A percentile compares a stretch with the other conserved stretches of the same genome.
Conservation (phyloP, 331 rosid species). For the Telfairia occidentalis region DNA sequence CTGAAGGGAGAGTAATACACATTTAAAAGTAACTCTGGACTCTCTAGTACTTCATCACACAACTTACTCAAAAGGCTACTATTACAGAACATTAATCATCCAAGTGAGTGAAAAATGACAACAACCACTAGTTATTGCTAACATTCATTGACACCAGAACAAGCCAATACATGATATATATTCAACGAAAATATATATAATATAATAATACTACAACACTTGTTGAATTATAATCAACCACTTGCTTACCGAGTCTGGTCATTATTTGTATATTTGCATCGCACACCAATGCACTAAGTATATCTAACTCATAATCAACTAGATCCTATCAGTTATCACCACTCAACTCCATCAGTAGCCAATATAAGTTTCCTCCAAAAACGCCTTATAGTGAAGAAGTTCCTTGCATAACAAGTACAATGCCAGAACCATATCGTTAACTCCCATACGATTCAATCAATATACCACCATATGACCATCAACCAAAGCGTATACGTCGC, state of each 20-base stretch:
- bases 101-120: not conserved
- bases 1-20: not conserved
- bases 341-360: not conserved
- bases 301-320: not conserved
- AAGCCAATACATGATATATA: not conserved
- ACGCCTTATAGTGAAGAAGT: not conserved
- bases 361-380: not conserved
- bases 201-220: not conserved
- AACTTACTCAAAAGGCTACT: not conserved
- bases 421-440: not conserved
- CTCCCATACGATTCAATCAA: not conserved
- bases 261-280: not conserved
- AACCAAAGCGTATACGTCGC: not conserved
- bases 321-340: not conserved
- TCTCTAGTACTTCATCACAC: too few relatives aligned
- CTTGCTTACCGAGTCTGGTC: not conserved
- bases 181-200: not conserved
- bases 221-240: not conserved
- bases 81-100: not conserved
- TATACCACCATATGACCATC: not conserved
- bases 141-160: not conserved
- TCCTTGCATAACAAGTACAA: not conserved
- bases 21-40: not conserved
- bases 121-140: not conserved
- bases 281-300: not conserved